Percentiles rank a stretch among this genome's conserved stretches.
Evolutionary conservation across 495 filamentous ascomycete species (phyloP).

Genomic region (Aspergillus ostianus): DNA sequence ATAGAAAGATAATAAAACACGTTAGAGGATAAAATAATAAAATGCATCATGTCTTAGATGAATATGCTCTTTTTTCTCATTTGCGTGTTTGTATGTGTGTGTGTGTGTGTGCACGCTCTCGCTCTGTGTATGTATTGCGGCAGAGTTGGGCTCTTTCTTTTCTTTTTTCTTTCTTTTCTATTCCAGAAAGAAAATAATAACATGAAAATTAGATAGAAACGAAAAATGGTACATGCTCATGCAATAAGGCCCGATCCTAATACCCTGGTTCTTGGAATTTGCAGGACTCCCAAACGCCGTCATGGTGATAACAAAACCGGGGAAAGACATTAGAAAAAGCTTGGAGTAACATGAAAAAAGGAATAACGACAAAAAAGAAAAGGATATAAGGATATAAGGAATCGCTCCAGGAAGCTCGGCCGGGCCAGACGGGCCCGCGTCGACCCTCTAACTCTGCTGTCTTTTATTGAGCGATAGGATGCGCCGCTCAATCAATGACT

Average conservation of each 20-base stretch:
- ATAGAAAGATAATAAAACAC: not conserved
- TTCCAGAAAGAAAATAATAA: not conserved
- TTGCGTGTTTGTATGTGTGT: too few species aligned
- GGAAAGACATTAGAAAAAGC: not conserved
- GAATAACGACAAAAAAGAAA: not conserved
- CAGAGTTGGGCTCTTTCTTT: not conserved
- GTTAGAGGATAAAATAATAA: not conserved
- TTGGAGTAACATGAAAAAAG: not conserved
- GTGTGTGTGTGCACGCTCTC: not conserved
- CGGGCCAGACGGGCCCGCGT: not conserved
- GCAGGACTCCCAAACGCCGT: not conserved
- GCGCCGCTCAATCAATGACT: conserved; percentile 30
- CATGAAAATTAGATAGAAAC: not conserved
- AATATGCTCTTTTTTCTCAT: too few species aligned
- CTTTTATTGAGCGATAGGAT: conserved; percentile 17
- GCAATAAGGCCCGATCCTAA: not conserved
- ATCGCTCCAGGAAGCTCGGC: not conserved
- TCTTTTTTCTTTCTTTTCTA: not conserved
- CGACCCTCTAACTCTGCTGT: not conserved
- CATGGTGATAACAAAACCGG: not conserved
- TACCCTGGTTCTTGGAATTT: not conserved
- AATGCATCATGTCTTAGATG: not conserved
- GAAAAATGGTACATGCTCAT: not conserved
- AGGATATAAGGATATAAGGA: not conserved
- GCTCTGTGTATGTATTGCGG: not conserved